Evolutionary conservation across 1,139 yeast species (phyloP), one percentile per base, ranked within the genome.

Genomic region (Saccharomyces hybrid): DNA sequence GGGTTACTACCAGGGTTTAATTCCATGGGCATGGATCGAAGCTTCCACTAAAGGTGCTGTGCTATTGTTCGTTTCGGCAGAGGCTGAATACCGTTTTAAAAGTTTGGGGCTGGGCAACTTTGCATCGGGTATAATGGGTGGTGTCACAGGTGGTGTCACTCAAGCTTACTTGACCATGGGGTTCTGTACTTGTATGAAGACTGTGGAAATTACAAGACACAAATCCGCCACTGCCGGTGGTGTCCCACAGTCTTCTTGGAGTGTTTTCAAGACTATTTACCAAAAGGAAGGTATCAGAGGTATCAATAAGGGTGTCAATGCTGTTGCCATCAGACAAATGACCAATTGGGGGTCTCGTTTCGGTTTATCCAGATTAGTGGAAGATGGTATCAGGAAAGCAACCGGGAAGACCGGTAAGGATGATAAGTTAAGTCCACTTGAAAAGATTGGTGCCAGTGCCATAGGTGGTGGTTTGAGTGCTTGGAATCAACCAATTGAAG

Each of bases 11-110:
- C 99, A 93, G 71, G 99, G 99, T 27, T 78, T 93, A 71, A 91
- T 93, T 61, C 99, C 99, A 47, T 93, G 99, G 99, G 99, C 98
- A 2, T 91, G 98, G 97, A 87, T 93, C 64, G 99, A 93, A 73
- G 99, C 97, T n/a, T 87, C 96, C 24, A 93, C 99, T 49, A 93
- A 93, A 72, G 99, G 99, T 70, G 98, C 98, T 3, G 96, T 91
- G n/a, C 78, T 93, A 57, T 78, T 93, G 64, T 95, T 93, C 65
- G 97, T 91, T 27, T 85, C 96, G 52, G 84, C 96, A 38, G 99
- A 93, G 70, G 86, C 90, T 52, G 99, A 93, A 73, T 89, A 88
- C 71, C 81, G 79, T 55, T 82, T 84, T 67, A 83, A 79, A 65
- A 70, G 69, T 47, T 66, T 87, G 32, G 95, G 95, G 52, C 79